Conservation (phyloP, 2,329 filamentous ascomycete genomes). For the Trichocomaceae sp. region DNA sequence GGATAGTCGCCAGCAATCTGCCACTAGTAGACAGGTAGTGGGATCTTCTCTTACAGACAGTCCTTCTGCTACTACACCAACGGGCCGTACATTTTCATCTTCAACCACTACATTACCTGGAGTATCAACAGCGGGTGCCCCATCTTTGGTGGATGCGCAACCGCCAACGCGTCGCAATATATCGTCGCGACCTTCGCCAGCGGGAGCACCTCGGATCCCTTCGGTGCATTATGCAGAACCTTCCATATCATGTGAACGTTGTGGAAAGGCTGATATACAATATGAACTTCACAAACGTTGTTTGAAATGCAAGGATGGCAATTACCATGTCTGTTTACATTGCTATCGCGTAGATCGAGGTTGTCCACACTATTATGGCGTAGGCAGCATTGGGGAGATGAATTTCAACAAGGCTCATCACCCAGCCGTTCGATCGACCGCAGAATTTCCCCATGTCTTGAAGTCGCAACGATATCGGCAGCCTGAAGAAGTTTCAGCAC, state of each 20-base stretch:
- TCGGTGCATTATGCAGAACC: constrained; percentile 57
- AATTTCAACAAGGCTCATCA: constrained; percentile 53
- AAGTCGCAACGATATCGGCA: constrained; percentile 29
- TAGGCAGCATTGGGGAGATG: constrained; percentile 64
- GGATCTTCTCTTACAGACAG: constrained; percentile 19
- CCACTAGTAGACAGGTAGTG: constrained; percentile 20
- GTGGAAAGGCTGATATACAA: constrained; percentile 65
- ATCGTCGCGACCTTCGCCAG: constrained; percentile 27
- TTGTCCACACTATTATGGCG: constrained; percentile 83
- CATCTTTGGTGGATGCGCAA: constrained; percentile 16
- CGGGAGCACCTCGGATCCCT: constrained; percentile 21
- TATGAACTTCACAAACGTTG: constrained; percentile 86
- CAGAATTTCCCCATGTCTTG: constrained; percentile 49
- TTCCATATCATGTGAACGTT: constrained; percentile 65
- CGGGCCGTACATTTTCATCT: constrained; percentile 12
- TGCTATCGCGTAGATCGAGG: constrained; percentile 74
- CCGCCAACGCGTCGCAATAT: constrained; percentile 16
- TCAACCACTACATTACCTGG: constrained; percentile 5
- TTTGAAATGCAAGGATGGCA: constrained; percentile 58
- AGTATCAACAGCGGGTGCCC: not conserved
- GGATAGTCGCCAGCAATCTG: constrained; percentile 20
- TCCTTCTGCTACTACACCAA: constrained; percentile 9
- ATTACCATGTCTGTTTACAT: constrained; percentile 70
- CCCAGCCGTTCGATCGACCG: constrained; percentile 35
- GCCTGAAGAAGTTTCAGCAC: constrained; percentile 23